Evolutionary conservation across 495 filamentous ascomycete genomes (phyloP), one percentile per base, ranked within the genome.

Genomic region (Tuber borchii): DNA sequence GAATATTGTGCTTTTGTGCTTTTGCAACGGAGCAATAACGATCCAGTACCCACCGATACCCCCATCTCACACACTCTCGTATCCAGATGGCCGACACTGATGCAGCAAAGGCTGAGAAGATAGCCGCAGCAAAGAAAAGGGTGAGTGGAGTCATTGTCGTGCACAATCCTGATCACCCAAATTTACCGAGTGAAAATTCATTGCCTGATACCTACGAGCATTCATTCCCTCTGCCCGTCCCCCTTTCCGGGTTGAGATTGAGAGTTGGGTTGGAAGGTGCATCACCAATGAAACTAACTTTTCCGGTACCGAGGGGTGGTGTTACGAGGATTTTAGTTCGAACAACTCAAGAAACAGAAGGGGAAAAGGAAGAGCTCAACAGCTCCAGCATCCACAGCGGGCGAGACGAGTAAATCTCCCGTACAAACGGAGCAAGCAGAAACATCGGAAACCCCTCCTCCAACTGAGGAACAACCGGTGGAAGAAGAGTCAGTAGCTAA

Each of bases 81-180:
- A 74, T 56, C 39, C 34, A 22, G 45, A 75, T 74, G 37, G 73
- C 71, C 20, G 81, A 71, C 56, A 72, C 77, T 43, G 81, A 80
- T 69, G 79, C 71, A 12, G 81, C 74, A 12, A 82, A 78, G 56
- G 80, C 79, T 5, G 75, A 80, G 75, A 82, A 81, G 71, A 81
- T 83, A 34, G 81, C 81, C 20, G 81, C 78, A 9, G 81, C 81
- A 17, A 83, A 78, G 73, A 83, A 79, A 46, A 75, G 81, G 61
- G 81, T 83, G 39, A 19, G 78, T 78, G 71, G 71, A 56, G 46
- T 19, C 37, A n/a, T 48, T 42, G 17, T 9, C 71, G 12, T 34
- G 0, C 34, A 19, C 34, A 46, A n/a, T 6, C 12, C 34, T 3
- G 31, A 45, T 31, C 31, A 1, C 70, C 17, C 70, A 48, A 48